Base-by-base conservation (phyloP, 2,329 filamentous ascomycete genomes). In the Botrytis elliptica region DNA sequence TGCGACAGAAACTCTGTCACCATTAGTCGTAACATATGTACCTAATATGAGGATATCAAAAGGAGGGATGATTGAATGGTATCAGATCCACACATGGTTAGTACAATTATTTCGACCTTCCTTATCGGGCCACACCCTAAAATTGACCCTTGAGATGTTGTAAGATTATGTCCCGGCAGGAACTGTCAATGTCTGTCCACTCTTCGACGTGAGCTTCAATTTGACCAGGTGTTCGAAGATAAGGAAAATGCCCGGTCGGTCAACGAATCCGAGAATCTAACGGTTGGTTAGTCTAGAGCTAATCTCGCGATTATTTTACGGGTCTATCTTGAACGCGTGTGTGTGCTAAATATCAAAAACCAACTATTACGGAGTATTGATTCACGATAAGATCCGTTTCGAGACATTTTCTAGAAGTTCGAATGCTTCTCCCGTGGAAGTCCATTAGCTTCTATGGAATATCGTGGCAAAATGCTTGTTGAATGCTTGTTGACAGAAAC, bases 401-500 rank as follows among this genome's bases (percentile, higher is more conserved):
- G 10, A 36, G n/a, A 9, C 40, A 20, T 46, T 36, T 65, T 66
- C 44, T n/a, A 66, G 42, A 66, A 38, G 29, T 36, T 66, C 42
- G 25, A 66, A 29, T 64, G 62, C 38, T 49, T 38, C 44, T 38
- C 33, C 29, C 36, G 57, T 52, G 14, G 63, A 66, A 66, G 44
- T 6, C 18, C 29, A 14, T 38, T 49, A 10, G 14, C 16, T 38
- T 33, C 10, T 33, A 16, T 52, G 29, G 18, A 52, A 29, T 29
- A 67, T 67, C 65, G 25, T 67, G 33, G 65, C 33, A 67, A 52
- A 55, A 55, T 52, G 44, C 64, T 38, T 49, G 46, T 49, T 49
- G 44, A 49, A 49, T 49, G 46, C 46, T 49, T 52, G 44, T 67
- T 38, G 33, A 8, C 38, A 67, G 20, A 52, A 66, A 49, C 44